A percentile compares a stretch with the other conserved stretches of the same genome.
phyloP scores from a whole-genome alignment of 345 rosid species.

The Angophora floribunda region DNA sequence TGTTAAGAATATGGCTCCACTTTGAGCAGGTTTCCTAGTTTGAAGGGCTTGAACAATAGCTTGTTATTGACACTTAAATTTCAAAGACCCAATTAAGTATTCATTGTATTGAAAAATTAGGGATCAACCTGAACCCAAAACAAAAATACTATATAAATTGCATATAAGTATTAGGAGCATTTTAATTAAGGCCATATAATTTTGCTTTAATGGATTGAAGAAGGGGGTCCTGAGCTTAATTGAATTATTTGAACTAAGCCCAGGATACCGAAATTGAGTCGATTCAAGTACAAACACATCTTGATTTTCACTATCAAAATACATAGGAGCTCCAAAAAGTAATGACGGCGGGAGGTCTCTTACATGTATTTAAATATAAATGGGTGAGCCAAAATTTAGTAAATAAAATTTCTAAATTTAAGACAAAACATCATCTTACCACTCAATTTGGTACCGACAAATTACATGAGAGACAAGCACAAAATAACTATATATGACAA shows the following conservation, averaged over 20 bases:
- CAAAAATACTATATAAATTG: no score
- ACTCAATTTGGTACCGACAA: neutral
- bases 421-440: neutral
- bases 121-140: no score
- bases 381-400: neutral
- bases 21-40: neutral
- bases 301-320: neutral
- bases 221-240: neutral
- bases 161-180: no score
- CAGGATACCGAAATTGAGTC: rapidly evolving
- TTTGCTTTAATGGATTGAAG: no score
- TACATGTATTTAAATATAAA: neutral
- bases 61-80: no score
- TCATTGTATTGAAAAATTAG: no score
- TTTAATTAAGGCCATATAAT: no score
- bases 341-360: neutral
- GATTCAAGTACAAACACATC: neutral
- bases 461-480: neutral
- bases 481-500: neutral
- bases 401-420: no score
- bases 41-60: no score
- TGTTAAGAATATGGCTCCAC: no score
- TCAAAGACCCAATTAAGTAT: no score
- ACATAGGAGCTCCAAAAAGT: neutral
- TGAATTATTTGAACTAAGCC: neutral